Percentiles rank a stretch among this genome's conserved stretches.
phyloP scores from a whole-genome alignment of 2,329 filamentous ascomycete species.

The Aspergillus unguis region DNA sequence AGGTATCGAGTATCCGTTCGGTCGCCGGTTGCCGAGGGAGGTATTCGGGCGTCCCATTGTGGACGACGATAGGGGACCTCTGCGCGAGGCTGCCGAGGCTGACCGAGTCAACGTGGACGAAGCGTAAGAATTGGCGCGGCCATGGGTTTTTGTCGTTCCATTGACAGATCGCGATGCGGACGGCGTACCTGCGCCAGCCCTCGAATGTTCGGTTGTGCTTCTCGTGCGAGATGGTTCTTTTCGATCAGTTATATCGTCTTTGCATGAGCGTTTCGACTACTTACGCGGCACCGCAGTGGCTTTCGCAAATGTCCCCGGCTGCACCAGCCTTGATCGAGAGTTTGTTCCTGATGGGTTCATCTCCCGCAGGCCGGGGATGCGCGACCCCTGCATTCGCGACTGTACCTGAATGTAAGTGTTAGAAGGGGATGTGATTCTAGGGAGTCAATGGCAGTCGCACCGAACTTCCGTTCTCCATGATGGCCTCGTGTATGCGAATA shows the following conservation, averaged over 20 bases:
- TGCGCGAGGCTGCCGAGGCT: slow-evolving; percentile 44
- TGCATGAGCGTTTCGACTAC: slow-evolving; percentile 15
- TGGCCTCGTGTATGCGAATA: slow-evolving; percentile 9
- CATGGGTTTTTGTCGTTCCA: slow-evolving; percentile 44
- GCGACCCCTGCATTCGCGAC: slow-evolving; percentile 26
- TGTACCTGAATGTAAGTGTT: slow-evolving; percentile 22
- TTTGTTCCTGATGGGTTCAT: slow-evolving; percentile 54
- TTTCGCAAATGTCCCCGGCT: slow-evolving; percentile 44
- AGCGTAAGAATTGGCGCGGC: slow-evolving; percentile 34
- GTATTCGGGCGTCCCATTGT: slow-evolving; percentile 55
- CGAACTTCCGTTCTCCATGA: slow-evolving; percentile 35
- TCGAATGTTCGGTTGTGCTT: slow-evolving; percentile 46
- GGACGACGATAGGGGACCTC: slow-evolving; percentile 53
- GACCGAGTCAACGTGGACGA: slow-evolving; percentile 38
- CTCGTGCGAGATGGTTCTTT: slow-evolving; percentile 47
- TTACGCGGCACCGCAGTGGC: slow-evolving; percentile 45
- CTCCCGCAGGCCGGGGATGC: slow-evolving; percentile 46
- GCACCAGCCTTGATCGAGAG: slow-evolving; percentile 46
- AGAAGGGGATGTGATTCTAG: not conserved
- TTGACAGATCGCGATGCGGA: slow-evolving; percentile 29
- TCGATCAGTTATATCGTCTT: slow-evolving; percentile 22
- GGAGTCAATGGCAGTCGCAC: slow-evolving; percentile 18
- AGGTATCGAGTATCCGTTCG: slow-evolving; percentile 42
- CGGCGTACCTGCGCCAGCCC: slow-evolving; percentile 23
- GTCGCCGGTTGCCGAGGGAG: slow-evolving; percentile 50